Evolutionary conservation across 192 early-diverging fungal genomes (phyloP).

Genomic region (Rhizophagus clarus): DNA sequence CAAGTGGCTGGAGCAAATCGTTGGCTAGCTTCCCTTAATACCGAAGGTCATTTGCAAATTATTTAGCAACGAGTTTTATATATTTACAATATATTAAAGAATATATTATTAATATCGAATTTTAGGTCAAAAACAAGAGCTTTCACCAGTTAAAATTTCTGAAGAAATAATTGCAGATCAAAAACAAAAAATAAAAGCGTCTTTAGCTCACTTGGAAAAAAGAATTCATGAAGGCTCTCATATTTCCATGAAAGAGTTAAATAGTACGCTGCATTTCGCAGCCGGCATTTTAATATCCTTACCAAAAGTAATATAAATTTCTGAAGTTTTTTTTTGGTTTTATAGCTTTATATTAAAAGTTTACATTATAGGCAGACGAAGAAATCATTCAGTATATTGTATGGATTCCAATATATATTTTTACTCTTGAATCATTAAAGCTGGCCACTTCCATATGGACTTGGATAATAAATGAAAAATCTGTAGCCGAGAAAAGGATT

Average conservation of each 20-base stretch:
- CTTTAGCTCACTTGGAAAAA: constrained; percentile 5
- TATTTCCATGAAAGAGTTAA: constrained; percentile 52
- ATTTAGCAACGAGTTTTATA: background rate
- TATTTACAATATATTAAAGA: background rate
- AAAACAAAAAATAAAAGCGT: background rate
- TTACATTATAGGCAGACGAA: constrained; percentile 54
- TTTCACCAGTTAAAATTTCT: background rate
- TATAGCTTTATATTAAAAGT: background rate
- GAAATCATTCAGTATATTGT: constrained; percentile 83
- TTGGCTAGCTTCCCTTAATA: constrained; percentile 23
- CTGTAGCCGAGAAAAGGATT: constrained; percentile 71
- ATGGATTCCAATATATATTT: constrained; percentile 83
- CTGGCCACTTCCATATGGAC: constrained; percentile 89
- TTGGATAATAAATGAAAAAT: constrained; percentile 79
- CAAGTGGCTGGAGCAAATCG: constrained; percentile 50
- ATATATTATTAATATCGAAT: background rate
- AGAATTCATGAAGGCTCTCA: background rate
- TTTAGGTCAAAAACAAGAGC: background rate
- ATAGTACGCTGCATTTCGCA: constrained; percentile 55
- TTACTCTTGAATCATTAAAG: constrained; percentile 77
- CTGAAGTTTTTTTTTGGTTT: background rate
- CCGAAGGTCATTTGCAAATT: background rate
- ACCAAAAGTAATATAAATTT: constrained; percentile 30
- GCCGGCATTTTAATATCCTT: constrained; percentile 52
- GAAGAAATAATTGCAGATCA: constrained; percentile 10